A percentile compares a stretch with the other conserved stretches of the same genome.
These are phyloP conservation scores for Blastobotrys capitulatus DNA, from an alignment of 1,139 yeast species.

Conservation along the genomic window DNA sequence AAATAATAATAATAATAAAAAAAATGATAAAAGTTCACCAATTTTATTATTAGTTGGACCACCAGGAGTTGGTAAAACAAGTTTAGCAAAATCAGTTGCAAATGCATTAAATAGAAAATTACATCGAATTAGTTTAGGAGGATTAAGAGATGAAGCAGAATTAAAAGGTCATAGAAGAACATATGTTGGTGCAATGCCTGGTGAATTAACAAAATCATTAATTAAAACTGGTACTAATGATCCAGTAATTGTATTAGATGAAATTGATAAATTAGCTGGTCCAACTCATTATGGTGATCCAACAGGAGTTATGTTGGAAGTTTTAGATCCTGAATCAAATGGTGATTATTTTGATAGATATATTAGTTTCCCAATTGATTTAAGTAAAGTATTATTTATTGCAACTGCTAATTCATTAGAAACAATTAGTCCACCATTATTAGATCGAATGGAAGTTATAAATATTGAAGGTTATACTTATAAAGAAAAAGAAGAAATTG, in stretches of 20 bases:
- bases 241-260: conserved; percentile 85
- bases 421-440: conserved; percentile 69
- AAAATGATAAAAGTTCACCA: conserved; percentile 52
- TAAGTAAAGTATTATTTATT: conserved; percentile 76
- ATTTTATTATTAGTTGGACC: conserved; percentile 85
- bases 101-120: conserved; percentile 71
- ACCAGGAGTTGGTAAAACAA: conserved; percentile 94
- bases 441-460: conserved; percentile 84
- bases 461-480: conserved; percentile 78
- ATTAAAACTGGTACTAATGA: conserved; percentile 77
- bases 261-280: conserved; percentile 74
- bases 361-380: conserved; percentile 80
- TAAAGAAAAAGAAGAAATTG: conserved; percentile 72
- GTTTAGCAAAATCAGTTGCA: conserved; percentile 83
- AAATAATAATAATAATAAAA: neutral
- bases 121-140: conserved; percentile 83
- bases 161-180: conserved; percentile 91
- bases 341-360: conserved; percentile 75
- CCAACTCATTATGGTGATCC: conserved; percentile 74
- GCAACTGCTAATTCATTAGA: conserved; percentile 88
- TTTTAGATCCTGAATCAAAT: conserved; percentile 89
- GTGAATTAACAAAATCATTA: conserved; percentile 71
- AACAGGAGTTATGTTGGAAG: conserved; percentile 83
- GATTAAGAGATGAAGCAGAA: conserved; percentile 85
- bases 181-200: conserved; percentile 93